Conservation (phyloP, 306 rosid genomes). For the Quercus agrifolia region DNA sequence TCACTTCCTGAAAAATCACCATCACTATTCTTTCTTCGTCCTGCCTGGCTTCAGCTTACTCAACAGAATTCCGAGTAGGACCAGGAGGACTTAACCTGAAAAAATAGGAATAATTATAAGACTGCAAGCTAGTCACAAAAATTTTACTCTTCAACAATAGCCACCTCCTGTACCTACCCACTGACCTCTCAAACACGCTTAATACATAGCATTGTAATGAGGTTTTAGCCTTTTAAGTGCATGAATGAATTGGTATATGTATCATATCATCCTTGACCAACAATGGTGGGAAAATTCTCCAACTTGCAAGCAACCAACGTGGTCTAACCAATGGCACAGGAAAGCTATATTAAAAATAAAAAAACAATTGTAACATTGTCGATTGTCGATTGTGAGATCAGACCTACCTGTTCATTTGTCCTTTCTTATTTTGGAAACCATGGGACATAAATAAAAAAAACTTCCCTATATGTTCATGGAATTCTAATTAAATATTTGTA, state of each 20-base stretch:
- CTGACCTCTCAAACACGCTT: conserved; percentile 1
- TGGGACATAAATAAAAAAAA: not conserved
- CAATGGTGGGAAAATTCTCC: conserved; percentile 1
- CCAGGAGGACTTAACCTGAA: not conserved
- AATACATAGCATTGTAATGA: not conserved
- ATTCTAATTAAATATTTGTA: not conserved
- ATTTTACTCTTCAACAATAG: not conserved
- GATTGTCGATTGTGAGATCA: not conserved
- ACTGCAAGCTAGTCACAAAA: not conserved
- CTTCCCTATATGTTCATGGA: not conserved
- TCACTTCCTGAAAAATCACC: too few relatives aligned
- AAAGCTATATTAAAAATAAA: not conserved
- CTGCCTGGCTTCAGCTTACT: too few relatives aligned
- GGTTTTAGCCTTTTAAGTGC: conserved; percentile 6
- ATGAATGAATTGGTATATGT: conserved; percentile 7
- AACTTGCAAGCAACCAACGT: conserved; percentile 26
- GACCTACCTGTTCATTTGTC: not conserved
- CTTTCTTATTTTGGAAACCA: not conserved
- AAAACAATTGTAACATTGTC: not conserved
- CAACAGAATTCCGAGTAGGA: too few relatives aligned
- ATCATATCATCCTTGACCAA: conserved; percentile 27
- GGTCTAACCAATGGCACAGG: not conserved
- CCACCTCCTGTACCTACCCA: conserved; percentile 19
- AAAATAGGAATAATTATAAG: not conserved
- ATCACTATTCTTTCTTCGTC: too few relatives aligned